Evolutionary conservation across 441 rosid species (phyloP).

Genomic region (Flueggea neowawraea): DNA sequence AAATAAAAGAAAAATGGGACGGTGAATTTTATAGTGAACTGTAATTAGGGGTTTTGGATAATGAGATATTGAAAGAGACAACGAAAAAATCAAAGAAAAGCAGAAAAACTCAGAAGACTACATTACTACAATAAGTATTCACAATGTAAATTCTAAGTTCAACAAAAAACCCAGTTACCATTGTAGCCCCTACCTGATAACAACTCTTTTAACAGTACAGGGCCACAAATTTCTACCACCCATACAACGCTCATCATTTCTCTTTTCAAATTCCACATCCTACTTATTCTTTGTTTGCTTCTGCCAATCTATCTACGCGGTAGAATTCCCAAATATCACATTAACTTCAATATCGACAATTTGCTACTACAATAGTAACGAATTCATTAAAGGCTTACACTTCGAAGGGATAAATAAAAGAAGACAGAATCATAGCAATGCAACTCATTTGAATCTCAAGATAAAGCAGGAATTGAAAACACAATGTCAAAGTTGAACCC

Average conservation of each 20-base stretch:
- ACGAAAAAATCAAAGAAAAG: conserved; percentile 34
- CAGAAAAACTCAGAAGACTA: conserved; percentile 37
- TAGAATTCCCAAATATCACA: conserved; percentile 17
- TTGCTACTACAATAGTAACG: not conserved
- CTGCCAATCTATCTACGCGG: conserved; percentile 18
- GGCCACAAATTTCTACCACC: conserved; percentile 36
- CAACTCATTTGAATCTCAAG: not conserved
- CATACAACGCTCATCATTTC: conserved; percentile 5
- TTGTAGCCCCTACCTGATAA: conserved; percentile 41
- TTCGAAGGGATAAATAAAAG: not conserved
- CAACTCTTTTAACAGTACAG: conserved; percentile 61
- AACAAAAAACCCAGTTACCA: conserved; percentile 40
- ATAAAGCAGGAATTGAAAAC: conserved; percentile 1
- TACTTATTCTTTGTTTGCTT: conserved; percentile 23
- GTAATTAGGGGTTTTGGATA: conserved; percentile 39
- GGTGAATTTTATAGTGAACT: conserved; percentile 28
- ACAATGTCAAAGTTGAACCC: not conserved
- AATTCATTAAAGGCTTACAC: not conserved
- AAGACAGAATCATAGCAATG: not conserved
- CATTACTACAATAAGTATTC: conserved; percentile 23
- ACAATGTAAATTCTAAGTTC: conserved; percentile 36
- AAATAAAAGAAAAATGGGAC: conserved; percentile 12
- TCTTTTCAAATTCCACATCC: conserved; percentile 25
- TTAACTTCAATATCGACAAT: conserved; percentile 4
- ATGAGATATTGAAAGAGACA: conserved; percentile 38